These are phyloP conservation scores for Cyberlindnera saturnus DNA, from an alignment of 805 yeast genomes.

Conservation along the genomic window DNA sequence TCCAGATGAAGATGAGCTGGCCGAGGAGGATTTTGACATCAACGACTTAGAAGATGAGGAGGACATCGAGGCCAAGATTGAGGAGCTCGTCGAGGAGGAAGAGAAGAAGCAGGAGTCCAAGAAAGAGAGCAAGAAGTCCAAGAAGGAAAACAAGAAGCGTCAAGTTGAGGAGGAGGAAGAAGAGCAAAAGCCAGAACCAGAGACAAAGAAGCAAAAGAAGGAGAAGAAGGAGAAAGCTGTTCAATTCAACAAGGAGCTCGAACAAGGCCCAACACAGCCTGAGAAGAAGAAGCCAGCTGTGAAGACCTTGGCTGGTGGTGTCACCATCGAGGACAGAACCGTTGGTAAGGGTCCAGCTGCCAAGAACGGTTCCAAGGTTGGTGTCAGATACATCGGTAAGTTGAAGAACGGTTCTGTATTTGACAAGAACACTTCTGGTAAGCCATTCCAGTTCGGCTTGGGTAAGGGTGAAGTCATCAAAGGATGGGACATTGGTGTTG, in stretches of 20 bases:
- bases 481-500: constrained; percentile 98
- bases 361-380: constrained; percentile 84
- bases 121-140: constrained; percentile 21
- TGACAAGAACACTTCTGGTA: constrained; percentile 95
- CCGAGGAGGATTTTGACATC: constrained; percentile 33
- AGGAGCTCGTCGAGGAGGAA: constrained; percentile 66
- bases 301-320: constrained; percentile 87
- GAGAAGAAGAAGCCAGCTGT: constrained; percentile 52
- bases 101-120: constrained; percentile 27
- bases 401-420: constrained; percentile 93
- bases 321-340: constrained; percentile 86
- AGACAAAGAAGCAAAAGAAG: constrained; percentile 25
- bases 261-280: constrained; percentile 83
- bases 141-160: constrained; percentile 29
- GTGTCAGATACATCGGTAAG: constrained; percentile 97
- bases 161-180: constrained; percentile 43
- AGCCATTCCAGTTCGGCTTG: constrained; percentile 84
- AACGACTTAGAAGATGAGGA: constrained; percentile 51
- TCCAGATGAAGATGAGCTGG: constrained; percentile 71
- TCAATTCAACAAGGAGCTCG: constrained; percentile 83
- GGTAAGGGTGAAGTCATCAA: constrained; percentile 98
- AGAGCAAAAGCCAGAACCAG: constrained; percentile 24
- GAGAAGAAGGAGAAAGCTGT: constrained; percentile 58
- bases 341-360: constrained; percentile 84
- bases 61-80: constrained; percentile 66